Evolutionary conservation across 75 land plant species (phyloP).

Genomic region (Ceratopteris richardii): DNA sequence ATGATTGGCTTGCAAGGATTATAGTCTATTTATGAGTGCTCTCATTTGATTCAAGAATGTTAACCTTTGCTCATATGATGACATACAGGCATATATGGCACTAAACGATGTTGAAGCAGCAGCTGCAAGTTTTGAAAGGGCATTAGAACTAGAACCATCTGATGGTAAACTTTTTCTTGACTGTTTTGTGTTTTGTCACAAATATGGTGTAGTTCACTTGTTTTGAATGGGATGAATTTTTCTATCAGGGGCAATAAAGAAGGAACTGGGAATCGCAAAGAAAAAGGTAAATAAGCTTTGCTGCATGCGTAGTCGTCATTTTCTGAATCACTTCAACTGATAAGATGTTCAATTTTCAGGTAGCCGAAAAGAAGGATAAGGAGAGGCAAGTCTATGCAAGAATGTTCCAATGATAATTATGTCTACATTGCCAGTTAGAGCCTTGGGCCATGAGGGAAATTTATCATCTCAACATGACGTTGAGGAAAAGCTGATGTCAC

Average conservation of each 20-base stretch:
- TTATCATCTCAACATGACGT: too few relatives aligned
- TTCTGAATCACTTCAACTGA: neutral
- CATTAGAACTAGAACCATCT: conserved; percentile 77
- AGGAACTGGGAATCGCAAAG: conserved; percentile 67
- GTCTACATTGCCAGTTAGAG: too few relatives aligned
- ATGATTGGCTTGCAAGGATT: too few relatives aligned
- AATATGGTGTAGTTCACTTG: neutral
- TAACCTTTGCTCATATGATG: too few relatives aligned
- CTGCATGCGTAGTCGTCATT: neutral
- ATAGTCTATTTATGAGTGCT: too few relatives aligned
- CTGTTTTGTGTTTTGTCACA: neutral
- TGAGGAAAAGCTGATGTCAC: too few relatives aligned
- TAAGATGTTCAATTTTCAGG: conserved; percentile 25
- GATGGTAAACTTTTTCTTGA: conserved; percentile 52
- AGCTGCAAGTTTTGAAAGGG: conserved; percentile 77
- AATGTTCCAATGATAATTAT: conserved; percentile 60
- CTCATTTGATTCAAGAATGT: too few relatives aligned
- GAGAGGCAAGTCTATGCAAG: conserved; percentile 67
- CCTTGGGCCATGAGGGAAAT: too few relatives aligned
- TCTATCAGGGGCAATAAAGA: conserved; percentile 74
- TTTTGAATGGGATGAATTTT: neutral
- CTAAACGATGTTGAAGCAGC: conserved; percentile 88
- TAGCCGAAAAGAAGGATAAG: conserved; percentile 59
- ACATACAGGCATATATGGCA: conserved; percentile 78
- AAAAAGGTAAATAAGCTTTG: conserved; percentile 82